phyloP scores from a whole-genome alignment of 2,329 filamentous ascomycete genomes.

The Chalaropsis ovoidea region DNA sequence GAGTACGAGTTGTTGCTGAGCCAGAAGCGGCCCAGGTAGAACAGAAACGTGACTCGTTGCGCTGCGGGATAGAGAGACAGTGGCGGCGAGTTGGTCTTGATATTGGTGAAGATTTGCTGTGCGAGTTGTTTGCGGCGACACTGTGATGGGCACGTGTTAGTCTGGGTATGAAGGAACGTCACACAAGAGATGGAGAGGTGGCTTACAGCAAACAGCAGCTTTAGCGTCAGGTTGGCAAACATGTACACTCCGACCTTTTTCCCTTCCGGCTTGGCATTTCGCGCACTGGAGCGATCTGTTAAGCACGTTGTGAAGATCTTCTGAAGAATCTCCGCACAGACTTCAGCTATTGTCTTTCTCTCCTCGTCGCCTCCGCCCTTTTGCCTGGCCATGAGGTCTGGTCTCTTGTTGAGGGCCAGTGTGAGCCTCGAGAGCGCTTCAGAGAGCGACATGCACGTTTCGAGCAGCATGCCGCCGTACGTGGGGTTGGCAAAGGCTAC shows the following conservation, averaged over 20 bases:
- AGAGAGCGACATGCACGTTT: constrained; percentile 72
- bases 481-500: constrained; percentile 70
- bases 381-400: constrained; percentile 54
- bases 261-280: constrained; percentile 61
- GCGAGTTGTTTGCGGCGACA: constrained; percentile 75
- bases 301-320: constrained; percentile 85
- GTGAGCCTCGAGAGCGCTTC: constrained; percentile 71
- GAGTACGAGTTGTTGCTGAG: constrained; percentile 77
- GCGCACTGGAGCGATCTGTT: constrained; percentile 62
- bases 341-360: constrained; percentile 71
- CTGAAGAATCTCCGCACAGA: constrained; percentile 78
- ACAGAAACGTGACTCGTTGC: constrained; percentile 84
- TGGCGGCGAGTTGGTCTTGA: constrained; percentile 71
- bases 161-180: constrained; percentile 22
- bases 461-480: constrained; percentile 70
- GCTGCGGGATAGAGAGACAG: constrained; percentile 71
- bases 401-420: constrained; percentile 70
- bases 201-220: constrained; percentile 69
- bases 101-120: constrained; percentile 81
- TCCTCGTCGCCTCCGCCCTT: constrained; percentile 45
- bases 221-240: constrained; percentile 82
- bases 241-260: constrained; percentile 83
- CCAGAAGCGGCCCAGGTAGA: constrained; percentile 85
- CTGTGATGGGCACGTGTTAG: constrained; percentile 33
- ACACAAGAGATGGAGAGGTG: background rate